A percentile compares a stretch with the other conserved stretches of the same genome.
Evolutionary conservation across 1,139 yeast genomes (phyloP).

Genomic region (Kodamaea suecica): DNA sequence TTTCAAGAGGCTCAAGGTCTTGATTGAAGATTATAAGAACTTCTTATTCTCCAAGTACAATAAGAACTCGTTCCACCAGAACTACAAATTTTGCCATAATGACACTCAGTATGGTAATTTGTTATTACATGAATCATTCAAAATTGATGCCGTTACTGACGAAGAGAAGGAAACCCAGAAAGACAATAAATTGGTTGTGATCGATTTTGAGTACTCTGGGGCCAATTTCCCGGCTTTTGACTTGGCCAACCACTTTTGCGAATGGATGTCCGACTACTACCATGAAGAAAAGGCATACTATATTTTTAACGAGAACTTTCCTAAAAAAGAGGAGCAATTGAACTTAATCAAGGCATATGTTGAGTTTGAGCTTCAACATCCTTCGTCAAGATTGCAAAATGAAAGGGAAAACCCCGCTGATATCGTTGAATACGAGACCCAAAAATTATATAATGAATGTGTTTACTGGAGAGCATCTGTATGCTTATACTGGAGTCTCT

Average conservation of each 20-base stretch:
- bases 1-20: conserved; percentile 47
- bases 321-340: conserved; percentile 62
- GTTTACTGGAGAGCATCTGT: conserved; percentile 80
- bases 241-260: conserved; percentile 83
- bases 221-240: conserved; percentile 91
- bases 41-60: conserved; percentile 64
- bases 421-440: conserved; percentile 49
- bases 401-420: conserved; percentile 22
- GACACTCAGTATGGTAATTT: conserved; percentile 96
- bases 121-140: conserved; percentile 45
- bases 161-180: conserved; percentile 23
- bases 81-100: conserved; percentile 82
- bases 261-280: conserved; percentile 96
- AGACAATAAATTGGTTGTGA: conserved; percentile 82
- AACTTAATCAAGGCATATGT: conserved; percentile 75
- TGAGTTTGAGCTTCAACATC: conserved; percentile 46
- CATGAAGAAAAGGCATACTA: conserved; percentile 59
- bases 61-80: conserved; percentile 39
- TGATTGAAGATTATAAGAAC: conserved; percentile 48
- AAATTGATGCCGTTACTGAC: conserved; percentile 35
- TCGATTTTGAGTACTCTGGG: conserved; percentile 95
- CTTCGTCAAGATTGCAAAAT: conserved; percentile 21
- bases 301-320: conserved; percentile 57
- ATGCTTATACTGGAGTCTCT: conserved; percentile 77
- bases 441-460: conserved; percentile 58